Base-by-base conservation (phyloP, 2,329 filamentous ascomycete species). In the Triangularia setosa region DNA sequence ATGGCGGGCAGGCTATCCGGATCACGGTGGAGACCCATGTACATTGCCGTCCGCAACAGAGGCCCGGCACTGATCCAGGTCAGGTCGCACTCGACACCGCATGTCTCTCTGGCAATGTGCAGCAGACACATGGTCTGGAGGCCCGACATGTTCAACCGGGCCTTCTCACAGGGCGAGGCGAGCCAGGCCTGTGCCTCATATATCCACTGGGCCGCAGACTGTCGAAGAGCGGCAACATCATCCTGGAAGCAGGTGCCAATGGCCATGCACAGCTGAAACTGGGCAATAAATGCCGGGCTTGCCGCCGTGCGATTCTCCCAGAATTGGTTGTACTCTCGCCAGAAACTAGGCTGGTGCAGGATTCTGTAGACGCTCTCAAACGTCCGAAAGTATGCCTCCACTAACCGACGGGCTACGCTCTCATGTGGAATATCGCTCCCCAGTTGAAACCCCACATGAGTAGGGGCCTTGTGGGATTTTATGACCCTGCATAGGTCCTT, bases 1-100 rank as follows among this genome's bases (percentile, higher is more conserved):
- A 84, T 81, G 21, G 78, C 76, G 6, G 78, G 76, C 3, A 86
- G 78, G 63, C 79, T 75, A 28, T 75, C 77, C 0, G 85, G 84
- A 62, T 87, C 85, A 1, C 83, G 79, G 70, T 88, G 84, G 5
- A 87, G 75, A 3, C 85, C 85, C 79, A 87, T 85, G 62, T 79
- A 79, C 70, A 87, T 81, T 60, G 84, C 85, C 7, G 79, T 80
- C 11, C 84, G 77, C n/a, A 86, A 65, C 11, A 87, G 66, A 0
- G 76, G 73, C 0, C 85, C 85, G 0, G 79, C 75, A 1, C 80
- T 77, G 30, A 84, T 78, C 83, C 83, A 87, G 1, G 79, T 75
- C 3, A 85, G 70, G 65, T 87, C 84, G 4, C 78, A 78, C 3
- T 79, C 79, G 3, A 85, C 75, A 12, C 76, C 78, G 27, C 79